Conservation (phyloP, 192 early-diverging fungal species). For the Lobosporangium transversale region DNA sequence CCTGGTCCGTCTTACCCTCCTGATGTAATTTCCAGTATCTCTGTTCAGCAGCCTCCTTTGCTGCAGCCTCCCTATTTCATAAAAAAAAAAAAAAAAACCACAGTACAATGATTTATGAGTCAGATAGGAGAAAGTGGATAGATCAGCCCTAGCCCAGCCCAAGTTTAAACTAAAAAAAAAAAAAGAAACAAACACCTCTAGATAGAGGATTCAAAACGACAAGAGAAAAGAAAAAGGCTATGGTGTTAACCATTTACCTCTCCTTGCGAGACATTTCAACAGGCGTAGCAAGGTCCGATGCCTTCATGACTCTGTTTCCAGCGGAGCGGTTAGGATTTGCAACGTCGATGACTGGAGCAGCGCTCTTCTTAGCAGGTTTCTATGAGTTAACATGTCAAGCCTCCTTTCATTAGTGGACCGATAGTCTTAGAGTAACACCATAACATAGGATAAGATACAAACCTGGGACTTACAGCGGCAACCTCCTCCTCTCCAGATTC, state of each 20-base stretch:
- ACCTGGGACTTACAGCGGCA: slow-evolving; percentile 9
- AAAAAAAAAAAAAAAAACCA: background rate
- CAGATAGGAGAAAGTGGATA: no score
- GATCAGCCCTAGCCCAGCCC: no score
- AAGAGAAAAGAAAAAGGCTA: no score
- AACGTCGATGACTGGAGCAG: slow-evolving; percentile 21
- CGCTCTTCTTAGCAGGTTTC: slow-evolving; percentile 17
- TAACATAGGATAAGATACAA: no score
- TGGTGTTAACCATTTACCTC: slow-evolving; percentile 25
- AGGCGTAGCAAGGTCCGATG: slow-evolving; percentile 49
- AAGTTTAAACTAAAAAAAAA: no score
- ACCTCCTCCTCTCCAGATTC: slow-evolving; percentile 44
- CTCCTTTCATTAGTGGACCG: no score
- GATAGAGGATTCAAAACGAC: no score
- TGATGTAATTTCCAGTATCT: slow-evolving; percentile 63
- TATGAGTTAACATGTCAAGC: no score
- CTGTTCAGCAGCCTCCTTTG: slow-evolving; percentile 60
- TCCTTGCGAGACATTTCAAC: slow-evolving; percentile 55
- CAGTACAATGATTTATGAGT: no score
- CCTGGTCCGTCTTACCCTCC: slow-evolving; percentile 65
- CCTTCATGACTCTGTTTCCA: slow-evolving; percentile 46
- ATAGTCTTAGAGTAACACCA: no score
- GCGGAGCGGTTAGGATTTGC: slow-evolving; percentile 47
- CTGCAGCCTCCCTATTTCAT: slow-evolving; percentile 58
- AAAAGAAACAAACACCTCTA: no score